Conservation (phyloP, 202 grass and related monocot genomes). For the Carex arenaria region DNA sequence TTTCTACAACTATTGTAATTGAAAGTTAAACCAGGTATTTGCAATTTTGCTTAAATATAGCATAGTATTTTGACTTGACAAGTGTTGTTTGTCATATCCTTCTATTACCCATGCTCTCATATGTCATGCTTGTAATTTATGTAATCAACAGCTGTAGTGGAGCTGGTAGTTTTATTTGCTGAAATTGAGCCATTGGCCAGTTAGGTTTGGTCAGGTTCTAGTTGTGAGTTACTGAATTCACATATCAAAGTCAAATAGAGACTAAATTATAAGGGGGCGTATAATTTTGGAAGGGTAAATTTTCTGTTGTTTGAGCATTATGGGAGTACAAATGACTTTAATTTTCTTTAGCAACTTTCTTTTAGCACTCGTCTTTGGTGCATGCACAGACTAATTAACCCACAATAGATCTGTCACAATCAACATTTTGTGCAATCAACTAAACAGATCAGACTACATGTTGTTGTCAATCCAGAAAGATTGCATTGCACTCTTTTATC, state of each 20-base stretch:
- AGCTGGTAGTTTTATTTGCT: not conserved
- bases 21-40: not conserved
- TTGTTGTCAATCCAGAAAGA: not conserved
- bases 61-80: not conserved
- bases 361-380: not conserved
- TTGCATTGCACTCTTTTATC: not conserved
- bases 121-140: not conserved
- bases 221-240: not conserved
- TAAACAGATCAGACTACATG: not conserved
- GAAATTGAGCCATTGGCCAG: not conserved
- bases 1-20: not conserved
- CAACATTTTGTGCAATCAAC: not conserved
- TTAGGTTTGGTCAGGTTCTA: not conserved
- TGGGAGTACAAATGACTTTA: not conserved
- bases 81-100: not conserved
- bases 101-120: not conserved
- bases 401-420: not conserved
- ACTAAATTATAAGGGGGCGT: not conserved
- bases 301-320: not conserved
- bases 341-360: not conserved
- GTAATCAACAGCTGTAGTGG: not conserved
- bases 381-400: not conserved
- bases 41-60: not conserved
- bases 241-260: not conserved
- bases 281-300: not conserved